Base-by-base conservation (phyloP, 2,329 filamentous ascomycete genomes). In the Hymenoscyphus salicellus region DNA sequence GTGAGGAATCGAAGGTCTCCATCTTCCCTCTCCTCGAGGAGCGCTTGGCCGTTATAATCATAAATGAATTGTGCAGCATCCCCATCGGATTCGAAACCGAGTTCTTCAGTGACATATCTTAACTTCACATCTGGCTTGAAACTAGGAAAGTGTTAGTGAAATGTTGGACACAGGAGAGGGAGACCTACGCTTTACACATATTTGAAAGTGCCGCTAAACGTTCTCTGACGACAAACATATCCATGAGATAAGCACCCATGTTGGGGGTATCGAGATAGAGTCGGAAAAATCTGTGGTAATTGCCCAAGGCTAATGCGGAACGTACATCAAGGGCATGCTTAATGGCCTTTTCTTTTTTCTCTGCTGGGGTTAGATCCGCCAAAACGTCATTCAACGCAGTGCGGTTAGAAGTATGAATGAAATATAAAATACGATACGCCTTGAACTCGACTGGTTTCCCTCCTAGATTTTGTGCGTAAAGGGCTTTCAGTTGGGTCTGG, bases 381-480 rank as follows among this genome's bases (percentile, higher is more conserved):
- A 99, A 86, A 76, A 94, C 89, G 84, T 98, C 93, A 85, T 97
- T 98, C 85, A 99, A 90, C 80, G 94, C 93, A 80, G 92, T 93
- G 81, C 92, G 93, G 82, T 98, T 99, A 84, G 93, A 93, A 75
- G 95, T 98, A 79, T 98, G 93, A 80, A 99, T 95, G 83, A 97
- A 96, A 86, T 99, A 99, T 77, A 99, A 85, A 80, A 99, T 97
- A 86, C 95, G 94, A 84, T 99, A 99, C 70, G 94, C 95, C 86
- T 95, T 95, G 81, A 99, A 99, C 80, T 99, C 95, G 81, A 91
- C 89, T 76, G 91, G 88, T 78, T 93, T 93, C 74, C 94, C 95
- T 76, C 92, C 92, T 77, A 97, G 82, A 71, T 91, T 90, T 81
- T 92, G 86, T 78, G 87, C 86, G 80, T 99, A 98, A 74, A 99